phyloP scores from a whole-genome alignment of 805 yeast species.

The Wickerhamomyces alni region DNA sequence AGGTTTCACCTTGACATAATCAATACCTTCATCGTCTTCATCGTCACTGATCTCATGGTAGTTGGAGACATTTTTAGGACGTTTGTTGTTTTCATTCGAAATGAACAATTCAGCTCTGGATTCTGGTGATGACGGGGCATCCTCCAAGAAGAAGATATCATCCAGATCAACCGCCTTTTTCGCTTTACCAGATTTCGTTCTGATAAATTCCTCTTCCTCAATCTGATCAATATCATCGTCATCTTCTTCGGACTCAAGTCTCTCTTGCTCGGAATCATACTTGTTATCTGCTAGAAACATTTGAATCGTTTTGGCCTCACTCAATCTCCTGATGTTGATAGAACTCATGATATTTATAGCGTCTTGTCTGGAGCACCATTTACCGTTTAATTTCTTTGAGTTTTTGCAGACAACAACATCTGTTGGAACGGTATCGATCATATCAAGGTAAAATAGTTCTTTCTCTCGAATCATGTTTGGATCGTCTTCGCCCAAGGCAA shows the following conservation, averaged over 20 bases:
- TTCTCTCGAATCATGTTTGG: constrained; percentile 21
- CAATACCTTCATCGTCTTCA: background rate
- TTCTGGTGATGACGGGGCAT: background rate
- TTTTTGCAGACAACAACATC: constrained; percentile 14
- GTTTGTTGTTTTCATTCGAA: background rate
- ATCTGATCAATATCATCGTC: background rate
- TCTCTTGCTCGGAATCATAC: background rate
- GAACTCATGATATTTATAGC: constrained; percentile 7
- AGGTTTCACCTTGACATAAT: background rate
- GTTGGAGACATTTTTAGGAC: background rate
- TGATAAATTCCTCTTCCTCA: background rate
- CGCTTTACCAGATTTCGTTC: no score
- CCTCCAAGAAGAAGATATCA: background rate
- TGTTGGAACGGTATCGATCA: constrained; percentile 10
- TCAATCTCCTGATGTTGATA: background rate
- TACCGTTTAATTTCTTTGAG: constrained; percentile 15
- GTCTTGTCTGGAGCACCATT: constrained; percentile 21
- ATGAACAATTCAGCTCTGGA: background rate
- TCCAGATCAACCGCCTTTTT: background rate
- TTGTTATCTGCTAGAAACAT: background rate
- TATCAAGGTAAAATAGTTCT: constrained; percentile 22
- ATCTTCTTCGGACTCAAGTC: constrained; percentile 1
- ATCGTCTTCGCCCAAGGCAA: constrained; percentile 19
- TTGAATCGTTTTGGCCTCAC: background rate
- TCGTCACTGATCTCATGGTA: background rate